phyloP scores from a whole-genome alignment of 768 basidiomycete genomes.

The Clavulina sp. region DNA sequence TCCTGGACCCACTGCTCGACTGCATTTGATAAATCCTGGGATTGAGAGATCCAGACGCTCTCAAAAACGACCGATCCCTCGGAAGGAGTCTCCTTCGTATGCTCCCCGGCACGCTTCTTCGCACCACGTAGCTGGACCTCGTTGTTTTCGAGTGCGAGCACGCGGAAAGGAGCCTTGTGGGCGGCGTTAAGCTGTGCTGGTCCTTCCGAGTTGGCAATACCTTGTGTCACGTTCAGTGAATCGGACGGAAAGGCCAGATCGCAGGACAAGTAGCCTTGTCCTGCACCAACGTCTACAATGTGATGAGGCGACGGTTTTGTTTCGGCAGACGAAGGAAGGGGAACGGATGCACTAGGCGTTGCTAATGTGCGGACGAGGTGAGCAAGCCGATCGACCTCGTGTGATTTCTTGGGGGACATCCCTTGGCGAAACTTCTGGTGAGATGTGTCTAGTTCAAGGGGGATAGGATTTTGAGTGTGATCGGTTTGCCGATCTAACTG shows the following conservation, averaged over 20 bases:
- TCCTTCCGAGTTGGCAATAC: neutral
- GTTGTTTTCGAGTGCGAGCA: constrained; percentile 10
- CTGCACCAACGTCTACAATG: constrained; percentile 12
- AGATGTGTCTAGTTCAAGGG: too few species aligned
- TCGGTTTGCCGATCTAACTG: too few species aligned
- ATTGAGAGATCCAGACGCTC: neutral
- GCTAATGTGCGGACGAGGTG: neutral
- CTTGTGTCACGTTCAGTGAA: too few species aligned
- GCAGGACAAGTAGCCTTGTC: constrained; percentile 11
- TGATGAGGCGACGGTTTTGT: neutral
- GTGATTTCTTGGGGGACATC: constrained; percentile 11
- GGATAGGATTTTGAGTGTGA: too few species aligned
- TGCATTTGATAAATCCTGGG: neutral
- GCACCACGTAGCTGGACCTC: constrained; percentile 8
- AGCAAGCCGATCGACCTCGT: constrained; percentile 10
- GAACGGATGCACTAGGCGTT: too few species aligned
- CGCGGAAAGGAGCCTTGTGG: neutral
- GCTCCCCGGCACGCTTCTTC: constrained; percentile 2
- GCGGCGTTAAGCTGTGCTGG: neutral
- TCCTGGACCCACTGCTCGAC: neutral
- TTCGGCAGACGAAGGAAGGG: too few species aligned
- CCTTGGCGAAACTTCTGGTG: too few species aligned
- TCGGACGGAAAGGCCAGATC: constrained; percentile 7
- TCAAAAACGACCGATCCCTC: neutral
- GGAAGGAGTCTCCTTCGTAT: constrained; percentile 5